Evolutionary conservation across 2,329 filamentous ascomycete genomes (phyloP).

Genomic region (Albophoma yamanashiensis): DNA sequence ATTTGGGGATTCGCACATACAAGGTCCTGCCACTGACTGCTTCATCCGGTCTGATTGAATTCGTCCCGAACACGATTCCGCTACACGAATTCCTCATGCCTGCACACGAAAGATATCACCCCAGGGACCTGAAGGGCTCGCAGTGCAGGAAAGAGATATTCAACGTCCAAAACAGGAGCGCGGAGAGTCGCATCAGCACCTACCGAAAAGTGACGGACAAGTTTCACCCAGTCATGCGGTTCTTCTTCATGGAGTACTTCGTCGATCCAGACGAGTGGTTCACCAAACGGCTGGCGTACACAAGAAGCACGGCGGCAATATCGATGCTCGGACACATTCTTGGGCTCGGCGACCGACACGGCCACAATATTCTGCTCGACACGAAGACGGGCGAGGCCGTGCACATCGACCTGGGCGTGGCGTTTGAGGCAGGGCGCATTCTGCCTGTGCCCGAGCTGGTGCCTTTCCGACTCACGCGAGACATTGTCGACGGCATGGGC

Average conservation of each 20-base stretch:
- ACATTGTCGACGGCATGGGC: conserved; percentile 95
- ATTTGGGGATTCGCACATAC: conserved; percentile 88
- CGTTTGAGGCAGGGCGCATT: conserved; percentile 94
- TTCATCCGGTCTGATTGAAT: conserved; percentile 87
- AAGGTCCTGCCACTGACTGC: conserved; percentile 87
- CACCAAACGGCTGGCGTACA: conserved; percentile 77
- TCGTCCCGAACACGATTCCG: conserved; percentile 86
- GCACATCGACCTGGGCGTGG: conserved; percentile 93
- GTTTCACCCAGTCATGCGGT: conserved; percentile 88
- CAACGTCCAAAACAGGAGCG: conserved; percentile 57
- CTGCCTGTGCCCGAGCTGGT: conserved; percentile 91
- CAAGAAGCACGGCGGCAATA: conserved; percentile 84
- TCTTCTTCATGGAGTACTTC: conserved; percentile 96
- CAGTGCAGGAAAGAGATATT: conserved; percentile 72
- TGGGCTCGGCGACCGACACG: conserved; percentile 87
- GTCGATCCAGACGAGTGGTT: conserved; percentile 96
- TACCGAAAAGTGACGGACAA: conserved; percentile 70
- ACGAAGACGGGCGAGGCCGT: conserved; percentile 84
- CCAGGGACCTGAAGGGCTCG: conserved; percentile 66
- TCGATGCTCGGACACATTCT: conserved; percentile 91
- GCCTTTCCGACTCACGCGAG: conserved; percentile 86
- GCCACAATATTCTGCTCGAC: conserved; percentile 93
- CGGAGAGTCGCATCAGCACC: conserved; percentile 59
- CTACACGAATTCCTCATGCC: conserved; percentile 88
- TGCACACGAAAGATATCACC: conserved; percentile 78